Conservation (phyloP, 257 asterid species). For the Prunella vulgaris region DNA sequence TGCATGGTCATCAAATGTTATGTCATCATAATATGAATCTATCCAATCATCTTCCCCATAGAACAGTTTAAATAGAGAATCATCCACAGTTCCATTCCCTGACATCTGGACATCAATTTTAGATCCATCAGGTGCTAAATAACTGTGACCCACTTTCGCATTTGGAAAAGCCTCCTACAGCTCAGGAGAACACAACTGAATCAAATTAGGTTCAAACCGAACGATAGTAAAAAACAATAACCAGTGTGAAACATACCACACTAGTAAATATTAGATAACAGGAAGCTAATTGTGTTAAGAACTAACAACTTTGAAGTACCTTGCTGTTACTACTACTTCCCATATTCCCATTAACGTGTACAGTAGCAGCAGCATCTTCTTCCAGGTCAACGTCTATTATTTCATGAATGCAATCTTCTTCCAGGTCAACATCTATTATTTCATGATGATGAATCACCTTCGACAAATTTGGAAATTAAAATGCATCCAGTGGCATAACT, state of each 20-base stretch:
- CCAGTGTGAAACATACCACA: neutral
- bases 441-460: conserved; percentile 56
- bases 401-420: neutral
- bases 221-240: neutral
- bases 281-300: neutral
- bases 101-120: neutral
- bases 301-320: conserved; percentile 37
- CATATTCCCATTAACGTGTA: conserved; percentile 27
- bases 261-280: neutral
- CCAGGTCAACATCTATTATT: conserved; percentile 47
- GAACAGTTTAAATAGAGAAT: conserved; percentile 29
- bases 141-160: conserved; percentile 21
- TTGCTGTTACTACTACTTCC: conserved; percentile 49
- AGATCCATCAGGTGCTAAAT: too few species aligned
- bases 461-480: conserved; percentile 24
- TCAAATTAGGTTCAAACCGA: neutral
- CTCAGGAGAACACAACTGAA: neutral
- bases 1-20: conserved; percentile 36
- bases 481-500: neutral
- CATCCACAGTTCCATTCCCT: conserved; percentile 1
- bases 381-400: conserved; percentile 38
- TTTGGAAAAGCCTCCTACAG: conserved; percentile 39
- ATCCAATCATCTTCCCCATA: conserved; percentile 48
- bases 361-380: conserved; percentile 39
- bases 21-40: conserved; percentile 45